Evolutionary conservation across 345 rosid genomes (phyloP), one percentile per base, ranked within the genome.

Genomic region (Brassica carinata): DNA sequence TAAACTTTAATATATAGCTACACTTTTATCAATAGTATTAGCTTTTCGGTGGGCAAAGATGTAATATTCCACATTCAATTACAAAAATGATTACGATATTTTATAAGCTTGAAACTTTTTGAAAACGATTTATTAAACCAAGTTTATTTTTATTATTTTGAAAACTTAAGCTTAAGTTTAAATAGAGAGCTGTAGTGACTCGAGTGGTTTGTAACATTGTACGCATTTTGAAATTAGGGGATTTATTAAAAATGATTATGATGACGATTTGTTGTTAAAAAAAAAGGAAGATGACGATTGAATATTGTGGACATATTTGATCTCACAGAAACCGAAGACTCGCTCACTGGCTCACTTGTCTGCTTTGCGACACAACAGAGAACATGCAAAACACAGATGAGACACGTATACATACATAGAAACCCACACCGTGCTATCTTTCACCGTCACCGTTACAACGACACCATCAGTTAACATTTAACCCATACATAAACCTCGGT

Each of bases 1-100:
- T 27, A 36, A 77, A 23, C 63, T 69, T 30, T 30, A 48, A 15
- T 29, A 17, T 43, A 68, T 77, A 77, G 57, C 18, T 14, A 62
- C 29, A 77, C 8, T 59, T 71, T 34, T 55, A 15, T 19, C 38
- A 59, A 36, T 71, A 7, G 65, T 63, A 51, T 34, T 48, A 8
- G 19, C 63, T 61, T 77, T 78, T 51, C 27, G 29, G 76, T 71
- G 55, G 64, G 27, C 14, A 68, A 34, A 66, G 13, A 65, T 67
- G 13, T 18, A 36, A 38, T 38, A 38, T 38, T 38, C n/a, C 3
- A 43, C 51, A 23, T 23, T 23, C 11, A 43, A 9, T 63, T 29
- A 63, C 18, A 63, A 5, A 26, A 29, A 63, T 27, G 17, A 63
- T 7, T 29, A 30, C n/a, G 4, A 13, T 5, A 63, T 59, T 63